Evolutionary conservation across 208 protist species (phyloP), one percentile per base, ranked within the genome.

Genomic region (Wallacemonas sp.): DNA sequence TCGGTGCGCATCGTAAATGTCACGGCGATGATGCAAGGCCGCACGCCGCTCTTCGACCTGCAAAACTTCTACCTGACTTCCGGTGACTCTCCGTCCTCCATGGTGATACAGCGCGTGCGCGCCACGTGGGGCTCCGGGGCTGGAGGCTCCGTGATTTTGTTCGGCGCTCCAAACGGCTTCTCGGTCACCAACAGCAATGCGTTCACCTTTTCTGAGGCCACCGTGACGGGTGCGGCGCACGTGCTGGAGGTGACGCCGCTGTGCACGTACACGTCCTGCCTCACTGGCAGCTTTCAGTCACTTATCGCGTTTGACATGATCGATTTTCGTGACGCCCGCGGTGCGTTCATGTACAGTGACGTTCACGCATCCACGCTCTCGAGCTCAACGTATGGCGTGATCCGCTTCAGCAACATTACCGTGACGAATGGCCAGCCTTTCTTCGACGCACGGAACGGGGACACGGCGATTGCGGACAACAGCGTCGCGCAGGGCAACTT

Each of bases 401-500:
- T 23, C 9, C 44, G 44, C 17, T 49, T 49, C 19, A 49, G 44
- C 19, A 49, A 49, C 44, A 49, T 49, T 17, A 49, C 44, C 44
- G 19, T 49, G 17, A 49, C 44, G 19, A 17, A 17, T 26, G 17
- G 19, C 9, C 9, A 49, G 19, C 44, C 44, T 8, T 49, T 49
- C 19, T 23, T 26, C 17, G 19, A 23, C 5, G 44, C 9, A 26
- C 9, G 44, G 6, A 5, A 9, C 17, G 17, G 4, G 9, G 6
- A 5, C 17, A 5, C 17, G 4, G 19, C 19, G 9, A 17, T 26
- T 5, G n/a, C 44, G 19, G 17, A 26, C 9, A 41, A 23, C 19
- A 8, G 4, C 19, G n/a, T n/a, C n/a, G n/a, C n/a, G n/a, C 19
- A 23, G 19, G 44, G 9, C 19, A 5, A 49, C 19, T 14, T 26